Evolutionary conservation across 225 moss, liverwort and hornwort genomes (phyloP), one percentile per base, ranked within the genome.

Genomic region (Rhytidiadelphus loreus): DNA sequence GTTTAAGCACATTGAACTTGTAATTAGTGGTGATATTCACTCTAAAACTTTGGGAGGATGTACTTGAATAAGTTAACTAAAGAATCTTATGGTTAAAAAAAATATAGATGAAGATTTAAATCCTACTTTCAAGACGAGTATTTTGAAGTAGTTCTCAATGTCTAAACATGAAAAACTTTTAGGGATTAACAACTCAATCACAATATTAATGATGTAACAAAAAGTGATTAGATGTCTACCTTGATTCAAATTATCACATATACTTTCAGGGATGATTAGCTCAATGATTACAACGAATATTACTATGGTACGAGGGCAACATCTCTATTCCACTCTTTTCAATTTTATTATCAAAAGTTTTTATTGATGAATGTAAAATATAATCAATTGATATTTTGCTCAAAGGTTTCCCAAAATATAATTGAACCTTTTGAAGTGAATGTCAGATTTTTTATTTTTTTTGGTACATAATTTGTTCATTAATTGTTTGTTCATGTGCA

Each of bases 111-210:
- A 4, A 39, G 39, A 69, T 12, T 69, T 70, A 24, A 13, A 20
- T 24, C 15, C 8, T 71, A 0, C 14, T 41, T 15, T 25, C 1
- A 22, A 0, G 4, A 41, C 3, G 0, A 12, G 9, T n/a, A 37
- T 66, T 25, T 43, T 71, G 16, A 71, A 71, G 16, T 37, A 69
- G 9, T 13, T 39, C 13, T 69, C 0, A 7, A 4, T 13, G 5
- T 14, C 14, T 39, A 41, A 41, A 41, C 2, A 25, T 41, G 14
- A 39, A 18, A 39, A 8, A 41, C 41, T 41, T 70, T 9, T 14
- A 25, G 25, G 3, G 0, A 0, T 14, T 41, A 41, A 41, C 14
- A 70, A 41, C 1, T 44, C 72, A 28, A 72, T 28, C 1, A 28
- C 0, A 0, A 28, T 29, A 71, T 43, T 16, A 9, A 43, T 43